Evolutionary conservation across 164 flowering plant species (phyloP).

Genomic region (Protea cynaroides): DNA sequence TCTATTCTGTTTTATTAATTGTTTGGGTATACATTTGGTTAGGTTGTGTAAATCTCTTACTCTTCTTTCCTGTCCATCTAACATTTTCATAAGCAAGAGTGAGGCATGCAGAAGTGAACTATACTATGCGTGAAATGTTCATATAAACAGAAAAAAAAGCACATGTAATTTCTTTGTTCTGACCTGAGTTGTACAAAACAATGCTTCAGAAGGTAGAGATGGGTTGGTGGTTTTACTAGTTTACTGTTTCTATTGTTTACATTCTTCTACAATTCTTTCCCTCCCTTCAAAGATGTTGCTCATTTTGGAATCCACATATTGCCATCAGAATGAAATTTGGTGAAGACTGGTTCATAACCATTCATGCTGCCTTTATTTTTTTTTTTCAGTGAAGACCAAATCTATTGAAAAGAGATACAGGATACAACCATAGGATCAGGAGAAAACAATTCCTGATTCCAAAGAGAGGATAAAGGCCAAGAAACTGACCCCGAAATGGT

Average conservation of each 20-base stretch:
- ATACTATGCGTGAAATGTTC: neutral
- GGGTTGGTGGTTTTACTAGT: neutral
- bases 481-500: too few relatives aligned
- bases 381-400: too few relatives aligned
- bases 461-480: too few relatives aligned
- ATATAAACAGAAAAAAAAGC: neutral
- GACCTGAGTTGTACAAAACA: conserved; percentile 1
- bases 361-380: too few relatives aligned
- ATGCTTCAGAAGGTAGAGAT: neutral
- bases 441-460: too few relatives aligned
- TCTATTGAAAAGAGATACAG: too few relatives aligned
- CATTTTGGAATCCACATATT: too few relatives aligned
- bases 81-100: conserved; percentile 1
- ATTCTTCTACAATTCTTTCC: neutral
- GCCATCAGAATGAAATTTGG: neutral
- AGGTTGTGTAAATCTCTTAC: conserved; percentile 9
- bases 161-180: neutral
- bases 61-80: neutral
- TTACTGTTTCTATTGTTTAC: neutral
- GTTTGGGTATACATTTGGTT: neutral
- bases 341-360: too few relatives aligned
- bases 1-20: conserved; percentile 1
- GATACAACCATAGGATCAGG: too few relatives aligned
- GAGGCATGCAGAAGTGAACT: neutral
- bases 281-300: too few relatives aligned